phyloP scores from a whole-genome alignment of 345 rosid genomes.

The Citrus australasica region DNA sequence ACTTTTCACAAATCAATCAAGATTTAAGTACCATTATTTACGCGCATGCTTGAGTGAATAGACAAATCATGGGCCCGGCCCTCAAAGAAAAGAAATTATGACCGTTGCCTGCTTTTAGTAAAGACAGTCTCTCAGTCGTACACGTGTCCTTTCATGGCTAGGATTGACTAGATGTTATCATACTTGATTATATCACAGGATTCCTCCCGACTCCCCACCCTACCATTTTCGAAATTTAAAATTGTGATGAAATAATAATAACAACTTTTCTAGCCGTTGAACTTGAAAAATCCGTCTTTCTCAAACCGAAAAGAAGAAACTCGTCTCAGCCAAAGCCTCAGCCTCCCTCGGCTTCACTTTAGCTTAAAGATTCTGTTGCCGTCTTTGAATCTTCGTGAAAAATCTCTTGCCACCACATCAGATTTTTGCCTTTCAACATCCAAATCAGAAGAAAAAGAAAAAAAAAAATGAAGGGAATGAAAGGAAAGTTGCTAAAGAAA shows the following conservation, averaged over 20 bases:
- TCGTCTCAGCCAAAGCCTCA: background rate
- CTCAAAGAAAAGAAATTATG: background rate
- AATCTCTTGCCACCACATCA: background rate
- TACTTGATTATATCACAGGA: background rate
- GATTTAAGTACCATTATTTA: too few relatives aligned
- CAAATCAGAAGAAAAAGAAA: background rate
- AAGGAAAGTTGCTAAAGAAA: conserved; percentile 68
- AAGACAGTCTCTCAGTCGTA: background rate
- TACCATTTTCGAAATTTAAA: conserved; percentile 26
- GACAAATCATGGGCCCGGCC: background rate
- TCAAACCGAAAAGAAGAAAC: background rate
- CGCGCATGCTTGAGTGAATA: too few relatives aligned
- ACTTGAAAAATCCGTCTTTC: conserved; percentile 14
- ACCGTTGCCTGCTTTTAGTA: conserved; percentile 13
- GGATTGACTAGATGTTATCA: background rate
- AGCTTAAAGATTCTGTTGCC: background rate
- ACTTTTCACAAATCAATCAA: too few relatives aligned
- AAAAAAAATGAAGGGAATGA: conserved; percentile 62
- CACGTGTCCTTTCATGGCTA: background rate
- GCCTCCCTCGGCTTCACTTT: background rate
- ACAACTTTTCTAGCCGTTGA: conserved; percentile 74
- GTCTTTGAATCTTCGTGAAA: background rate
- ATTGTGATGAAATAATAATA: background rate
- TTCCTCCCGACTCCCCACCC: background rate
- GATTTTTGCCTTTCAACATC: conserved; percentile 1